Evolutionary conservation across 2,329 filamentous ascomycete genomes (phyloP).

Genomic region (Cladosporium sphaerospermum): DNA sequence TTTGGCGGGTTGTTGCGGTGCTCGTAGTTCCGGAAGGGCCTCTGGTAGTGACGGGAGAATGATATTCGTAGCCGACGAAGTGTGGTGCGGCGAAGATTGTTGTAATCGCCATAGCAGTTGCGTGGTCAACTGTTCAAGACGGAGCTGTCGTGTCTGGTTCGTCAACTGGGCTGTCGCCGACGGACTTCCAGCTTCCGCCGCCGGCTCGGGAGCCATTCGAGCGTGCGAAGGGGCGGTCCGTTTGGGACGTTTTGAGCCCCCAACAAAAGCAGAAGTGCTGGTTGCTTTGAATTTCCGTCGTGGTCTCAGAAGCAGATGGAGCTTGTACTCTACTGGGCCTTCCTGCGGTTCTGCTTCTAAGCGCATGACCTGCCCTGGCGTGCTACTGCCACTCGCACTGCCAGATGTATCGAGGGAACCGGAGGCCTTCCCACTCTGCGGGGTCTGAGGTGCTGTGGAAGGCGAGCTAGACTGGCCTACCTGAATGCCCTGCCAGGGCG

Average conservation of each 20-base stretch:
- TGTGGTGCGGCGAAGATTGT: conserved; percentile 88
- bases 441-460: conserved; percentile 10
- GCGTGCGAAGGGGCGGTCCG: conserved; percentile 15
- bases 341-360: conserved; percentile 88
- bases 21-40: conserved; percentile 53
- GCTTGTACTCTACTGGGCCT: conserved; percentile 92
- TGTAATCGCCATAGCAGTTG: conserved; percentile 92
- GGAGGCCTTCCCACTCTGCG: conserved; percentile 1
- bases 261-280: conserved; percentile 55
- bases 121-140: conserved; percentile 86
- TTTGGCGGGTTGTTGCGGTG: conserved; percentile 47
- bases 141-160: conserved; percentile 68
- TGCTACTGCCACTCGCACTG: neutral
- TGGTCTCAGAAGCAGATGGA: conserved; percentile 78
- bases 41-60: conserved; percentile 72
- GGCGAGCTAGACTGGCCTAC: conserved; percentile 10
- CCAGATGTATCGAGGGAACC: neutral
- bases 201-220: conserved; percentile 25
- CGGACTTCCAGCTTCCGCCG: conserved; percentile 1
- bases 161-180: conserved; percentile 37
- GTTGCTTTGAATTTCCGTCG: conserved; percentile 66
- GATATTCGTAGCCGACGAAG: conserved; percentile 67
- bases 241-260: conserved; percentile 46
- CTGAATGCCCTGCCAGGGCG: conserved; percentile 62
- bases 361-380: conserved; percentile 51